phyloP scores from a whole-genome alignment of 495 filamentous ascomycete genomes.

The Podospora appendiculata region DNA sequence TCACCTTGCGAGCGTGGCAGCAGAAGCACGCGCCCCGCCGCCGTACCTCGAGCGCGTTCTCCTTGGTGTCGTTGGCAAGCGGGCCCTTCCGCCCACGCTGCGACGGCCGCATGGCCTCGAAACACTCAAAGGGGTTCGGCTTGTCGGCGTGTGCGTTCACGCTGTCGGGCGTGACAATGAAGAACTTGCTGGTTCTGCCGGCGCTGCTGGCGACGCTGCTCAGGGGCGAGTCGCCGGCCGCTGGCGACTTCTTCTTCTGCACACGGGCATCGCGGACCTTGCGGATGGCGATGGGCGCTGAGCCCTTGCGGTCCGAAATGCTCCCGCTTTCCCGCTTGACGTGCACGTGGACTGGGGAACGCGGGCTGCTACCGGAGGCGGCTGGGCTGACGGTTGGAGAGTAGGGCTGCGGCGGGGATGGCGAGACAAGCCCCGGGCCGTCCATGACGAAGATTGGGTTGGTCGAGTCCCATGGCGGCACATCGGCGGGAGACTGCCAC shows the following conservation, averaged over 20 bases:
- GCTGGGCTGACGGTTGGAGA: constrained; percentile 20
- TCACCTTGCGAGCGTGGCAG: constrained; percentile 40
- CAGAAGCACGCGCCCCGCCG: constrained; percentile 42
- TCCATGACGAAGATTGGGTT: constrained; percentile 28
- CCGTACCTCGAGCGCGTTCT: constrained; percentile 38
- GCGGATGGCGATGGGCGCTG: constrained; percentile 23
- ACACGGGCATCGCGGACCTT: constrained; percentile 23
- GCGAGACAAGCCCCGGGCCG: constrained; percentile 23
- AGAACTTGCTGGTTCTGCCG: constrained; percentile 28
- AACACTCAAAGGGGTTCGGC: constrained; percentile 40
- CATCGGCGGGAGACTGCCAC: constrained; percentile 21
- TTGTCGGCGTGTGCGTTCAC: constrained; percentile 34
- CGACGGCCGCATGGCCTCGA: constrained; percentile 35
- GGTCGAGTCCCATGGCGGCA: constrained; percentile 31
- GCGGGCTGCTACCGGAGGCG: constrained; percentile 19
- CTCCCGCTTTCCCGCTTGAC: constrained; percentile 18
- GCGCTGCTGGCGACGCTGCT: constrained; percentile 8
- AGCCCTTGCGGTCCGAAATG: background rate
- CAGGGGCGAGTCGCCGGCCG: background rate
- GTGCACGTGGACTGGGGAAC: constrained; percentile 15
- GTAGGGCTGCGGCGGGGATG: constrained; percentile 21
- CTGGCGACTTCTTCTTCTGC: constrained; percentile 27
- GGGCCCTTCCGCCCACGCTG: constrained; percentile 41
- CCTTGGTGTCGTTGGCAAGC: constrained; percentile 36
- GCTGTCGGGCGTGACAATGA: constrained; percentile 39